Base-by-base conservation (phyloP, 192 early-diverging fungal species). In the Lunasporangiospora selenospora region DNA sequence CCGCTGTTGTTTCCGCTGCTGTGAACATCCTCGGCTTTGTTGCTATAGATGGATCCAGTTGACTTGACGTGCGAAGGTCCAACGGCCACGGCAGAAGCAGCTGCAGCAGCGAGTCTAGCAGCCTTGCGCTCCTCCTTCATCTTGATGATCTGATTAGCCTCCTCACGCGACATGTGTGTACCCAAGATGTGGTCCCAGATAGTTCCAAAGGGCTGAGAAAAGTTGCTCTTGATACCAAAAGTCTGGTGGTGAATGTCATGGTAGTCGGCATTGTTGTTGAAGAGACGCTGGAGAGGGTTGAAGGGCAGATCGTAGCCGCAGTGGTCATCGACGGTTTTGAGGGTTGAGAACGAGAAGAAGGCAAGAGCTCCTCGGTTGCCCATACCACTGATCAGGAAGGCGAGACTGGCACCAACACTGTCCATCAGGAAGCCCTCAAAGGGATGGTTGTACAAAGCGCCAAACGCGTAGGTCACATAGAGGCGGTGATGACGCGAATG, bases 241-340 rank as follows among this genome's bases (percentile, higher is more conserved):
- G 65, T 47, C 48, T 83, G 84, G 58, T 85, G 83, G 38, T 85
- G 85, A 29, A 87, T 85, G 36, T 85, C 80, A 60, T 83, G 84
- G 47, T 90, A 92, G 33, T 53, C 75, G 1, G 86, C 86, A 60
- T 91, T 90, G 63, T 93, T 93, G n/a, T 70, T 56, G 71, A 90
- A 91, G 13, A 93, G 57, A 18, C 78, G 62, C 58, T 88, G 82
- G 8, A 91, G 61, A 24, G 90, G 90, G 56, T 89, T 82, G 80
- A 85, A 93, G 31, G 91, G 90, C 51, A 89, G 69, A 21, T 81
- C 79, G 71, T 92, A 93, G 23, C 91, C 91, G 62, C 90, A 90
- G 77, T 93, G 91, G 62, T 93, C 91, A 52, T 93, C 90, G 3
- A 93, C 91, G 36, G 91, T 93, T 66, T 93, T 93, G 13, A 93